A percentile compares a stretch with the other conserved stretches of the same genome.
Evolutionary conservation across 139 green algal genomes (phyloP).

Genomic region (Coccomyxa sp.): DNA sequence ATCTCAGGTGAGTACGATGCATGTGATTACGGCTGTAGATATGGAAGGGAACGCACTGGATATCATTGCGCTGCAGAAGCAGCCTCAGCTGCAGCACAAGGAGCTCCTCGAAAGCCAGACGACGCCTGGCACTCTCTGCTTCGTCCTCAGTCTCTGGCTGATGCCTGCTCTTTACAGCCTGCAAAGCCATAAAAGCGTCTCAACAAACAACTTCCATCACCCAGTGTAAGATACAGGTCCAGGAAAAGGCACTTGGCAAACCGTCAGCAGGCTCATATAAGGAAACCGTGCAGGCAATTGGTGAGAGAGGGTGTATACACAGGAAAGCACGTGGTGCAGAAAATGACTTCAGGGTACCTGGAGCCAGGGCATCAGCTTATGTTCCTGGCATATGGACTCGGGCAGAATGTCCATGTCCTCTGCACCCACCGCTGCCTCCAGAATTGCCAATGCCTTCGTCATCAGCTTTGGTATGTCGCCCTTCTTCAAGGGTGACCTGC

Average conservation of each 20-base stretch:
- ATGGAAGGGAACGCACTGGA: not conserved
- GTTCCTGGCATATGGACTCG: not conserved
- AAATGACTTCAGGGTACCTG: slow-evolving; percentile 11
- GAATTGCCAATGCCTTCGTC: not conserved
- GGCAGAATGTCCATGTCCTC: slow-evolving; percentile 2
- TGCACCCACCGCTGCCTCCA: not conserved
- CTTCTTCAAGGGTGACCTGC: not conserved
- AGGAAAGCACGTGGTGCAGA: too few species aligned
- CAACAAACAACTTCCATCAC: too few species aligned
- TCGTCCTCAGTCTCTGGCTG: slow-evolving; percentile 22
- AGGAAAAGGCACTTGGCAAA: too few species aligned
- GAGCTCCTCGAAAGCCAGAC: slow-evolving; percentile 85
- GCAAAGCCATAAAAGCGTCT: slow-evolving; percentile 48
- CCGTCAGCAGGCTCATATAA: too few species aligned
- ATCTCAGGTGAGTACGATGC: too few species aligned
- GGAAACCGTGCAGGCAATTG: too few species aligned
- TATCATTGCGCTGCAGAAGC: slow-evolving; percentile 35
- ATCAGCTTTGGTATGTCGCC: not conserved
- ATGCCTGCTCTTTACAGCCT: slow-evolving; percentile 56
- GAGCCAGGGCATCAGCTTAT: slow-evolving; percentile 4
- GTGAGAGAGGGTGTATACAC: too few species aligned
- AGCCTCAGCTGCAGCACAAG: slow-evolving; percentile 75
- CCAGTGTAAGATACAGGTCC: too few species aligned
- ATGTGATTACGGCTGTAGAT: too few species aligned
- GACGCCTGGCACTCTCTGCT: slow-evolving; percentile 28